phyloP scores from a whole-genome alignment of 495 filamentous ascomycete genomes.

The Neurospora sp. region DNA sequence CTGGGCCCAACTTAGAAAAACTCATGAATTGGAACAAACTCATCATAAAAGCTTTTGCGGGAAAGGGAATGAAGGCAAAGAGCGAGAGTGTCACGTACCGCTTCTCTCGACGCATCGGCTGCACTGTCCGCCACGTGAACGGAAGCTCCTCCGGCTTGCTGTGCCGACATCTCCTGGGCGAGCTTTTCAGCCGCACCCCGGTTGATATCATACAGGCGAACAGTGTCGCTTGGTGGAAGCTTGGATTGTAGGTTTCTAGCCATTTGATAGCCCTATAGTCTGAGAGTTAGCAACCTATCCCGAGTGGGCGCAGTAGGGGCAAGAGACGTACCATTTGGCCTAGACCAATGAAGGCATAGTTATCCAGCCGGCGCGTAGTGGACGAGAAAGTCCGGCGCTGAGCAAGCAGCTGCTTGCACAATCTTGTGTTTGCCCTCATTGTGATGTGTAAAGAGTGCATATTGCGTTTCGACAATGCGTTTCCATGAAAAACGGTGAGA shows the following conservation, averaged over 20 bases:
- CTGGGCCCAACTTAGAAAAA: conserved; percentile 37
- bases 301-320: neutral
- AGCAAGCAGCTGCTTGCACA: conserved; percentile 17
- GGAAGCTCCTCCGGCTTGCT: conserved; percentile 35
- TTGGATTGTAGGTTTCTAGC: conserved; percentile 77
- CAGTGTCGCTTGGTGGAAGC: conserved; percentile 55
- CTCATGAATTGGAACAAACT: conserved; percentile 47
- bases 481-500: neutral
- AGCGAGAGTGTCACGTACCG: conserved; percentile 46
- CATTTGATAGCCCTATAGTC: conserved; percentile 63
- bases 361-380: conserved; percentile 44
- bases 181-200: conserved; percentile 48
- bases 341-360: conserved; percentile 77
- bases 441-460: neutral
- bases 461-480: neutral
- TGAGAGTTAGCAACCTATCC: neutral
- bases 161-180: conserved; percentile 45
- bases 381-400: conserved; percentile 47
- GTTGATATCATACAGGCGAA: conserved; percentile 71
- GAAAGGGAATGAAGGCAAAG: neutral
- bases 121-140: conserved; percentile 50
- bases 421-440: conserved; percentile 24
- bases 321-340: conserved; percentile 66
- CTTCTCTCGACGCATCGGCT: conserved; percentile 55
- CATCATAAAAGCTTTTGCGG: conserved; percentile 31